Evolutionary conservation across 805 yeast species (phyloP).

Genomic region (Starmerella etchellsii): DNA sequence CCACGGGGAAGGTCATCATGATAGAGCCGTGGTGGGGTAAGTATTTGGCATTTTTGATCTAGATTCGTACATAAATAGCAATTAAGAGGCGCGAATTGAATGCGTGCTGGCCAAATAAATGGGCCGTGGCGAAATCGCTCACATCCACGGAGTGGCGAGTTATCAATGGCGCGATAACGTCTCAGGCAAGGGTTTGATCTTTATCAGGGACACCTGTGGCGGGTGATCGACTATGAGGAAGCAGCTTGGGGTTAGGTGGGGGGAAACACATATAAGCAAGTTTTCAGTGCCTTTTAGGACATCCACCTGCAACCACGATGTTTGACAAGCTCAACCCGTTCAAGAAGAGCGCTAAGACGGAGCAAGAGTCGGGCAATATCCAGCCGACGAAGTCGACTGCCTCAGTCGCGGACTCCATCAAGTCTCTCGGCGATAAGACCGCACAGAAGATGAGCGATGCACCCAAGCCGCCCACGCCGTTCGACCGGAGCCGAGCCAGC

Average conservation of each 20-base stretch:
- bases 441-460: constrained; percentile 12
- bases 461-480: background rate
- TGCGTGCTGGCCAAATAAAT: too few species aligned
- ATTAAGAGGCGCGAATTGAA: too few species aligned
- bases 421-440: constrained; percentile 13
- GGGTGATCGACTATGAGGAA: too few species aligned
- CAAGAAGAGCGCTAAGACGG: constrained; percentile 10
- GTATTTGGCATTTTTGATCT: constrained; percentile 6
- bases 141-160: too few species aligned
- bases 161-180: too few species aligned
- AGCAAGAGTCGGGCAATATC: constrained; percentile 4
- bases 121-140: too few species aligned
- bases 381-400: constrained; percentile 3
- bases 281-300: too few species aligned
- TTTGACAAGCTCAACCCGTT: constrained; percentile 18
- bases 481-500: background rate
- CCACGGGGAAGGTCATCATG: constrained; percentile 9
- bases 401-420: constrained; percentile 3
- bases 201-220: too few species aligned
- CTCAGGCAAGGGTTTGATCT: too few species aligned
- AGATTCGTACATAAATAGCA: too few species aligned
- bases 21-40: constrained; percentile 20
- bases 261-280: too few species aligned
- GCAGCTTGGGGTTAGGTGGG: too few species aligned
- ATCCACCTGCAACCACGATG: constrained; percentile 11